Conservation (phyloP, 495 filamentous ascomycete species). For the Aspergillus cavernicola region DNA sequence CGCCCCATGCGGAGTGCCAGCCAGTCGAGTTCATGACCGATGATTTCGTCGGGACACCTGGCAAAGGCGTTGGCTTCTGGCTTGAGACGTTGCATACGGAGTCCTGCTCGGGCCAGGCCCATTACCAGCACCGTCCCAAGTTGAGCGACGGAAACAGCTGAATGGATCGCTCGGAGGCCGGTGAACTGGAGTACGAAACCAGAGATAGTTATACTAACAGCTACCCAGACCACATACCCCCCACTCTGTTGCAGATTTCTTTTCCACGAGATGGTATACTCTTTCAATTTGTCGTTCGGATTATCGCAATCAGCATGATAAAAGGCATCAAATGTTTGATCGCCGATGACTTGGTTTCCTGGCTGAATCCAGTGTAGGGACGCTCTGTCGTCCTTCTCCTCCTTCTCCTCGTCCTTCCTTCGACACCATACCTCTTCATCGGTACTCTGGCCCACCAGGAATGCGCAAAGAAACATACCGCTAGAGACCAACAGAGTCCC, state of each 20-base stretch:
- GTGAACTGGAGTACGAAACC: conserved; percentile 13
- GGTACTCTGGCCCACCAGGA: conserved; percentile 11
- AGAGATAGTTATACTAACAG: not conserved
- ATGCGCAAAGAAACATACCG: conserved; percentile 14
- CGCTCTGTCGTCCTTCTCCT: no score
- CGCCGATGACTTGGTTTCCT: conserved; percentile 9
- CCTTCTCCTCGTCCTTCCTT: not conserved
- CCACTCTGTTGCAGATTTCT: no score
- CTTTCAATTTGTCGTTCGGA: not conserved
- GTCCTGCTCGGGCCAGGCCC: conserved; percentile 1
- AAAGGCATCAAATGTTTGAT: conserved; percentile 15
- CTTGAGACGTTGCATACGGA: conserved; percentile 6
- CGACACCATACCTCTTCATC: conserved; percentile 4
- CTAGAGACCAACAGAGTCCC: conserved; percentile 7
- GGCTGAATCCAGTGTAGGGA: conserved; percentile 13
- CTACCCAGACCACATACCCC: not conserved
- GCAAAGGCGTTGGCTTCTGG: not conserved
- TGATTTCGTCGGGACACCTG: not conserved
- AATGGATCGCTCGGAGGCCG: conserved; percentile 10
- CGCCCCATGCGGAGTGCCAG: not conserved
- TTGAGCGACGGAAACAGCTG: conserved; percentile 4
- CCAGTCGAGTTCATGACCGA: conserved; percentile 16
- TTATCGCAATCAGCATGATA: not conserved
- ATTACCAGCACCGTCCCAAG: conserved; percentile 8
- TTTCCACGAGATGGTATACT: conserved; percentile 10